phyloP scores from a whole-genome alignment of 441 rosid species.

The Erodium texanum region DNA sequence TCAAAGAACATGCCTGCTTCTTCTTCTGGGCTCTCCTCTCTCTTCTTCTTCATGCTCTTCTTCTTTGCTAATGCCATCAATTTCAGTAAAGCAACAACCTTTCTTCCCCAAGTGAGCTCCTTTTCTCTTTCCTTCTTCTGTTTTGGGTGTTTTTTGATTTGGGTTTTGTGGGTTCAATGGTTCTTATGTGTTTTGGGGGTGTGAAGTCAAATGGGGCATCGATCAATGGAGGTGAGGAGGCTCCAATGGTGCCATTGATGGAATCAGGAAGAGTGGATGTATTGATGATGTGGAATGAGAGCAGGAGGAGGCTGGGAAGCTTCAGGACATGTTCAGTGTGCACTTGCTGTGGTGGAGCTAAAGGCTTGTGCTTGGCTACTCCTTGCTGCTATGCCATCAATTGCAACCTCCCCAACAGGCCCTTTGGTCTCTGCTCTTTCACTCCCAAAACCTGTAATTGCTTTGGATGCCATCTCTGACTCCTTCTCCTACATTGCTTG shows the following conservation, averaged over 20 bases:
- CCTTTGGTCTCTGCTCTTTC: slow-evolving; percentile 92
- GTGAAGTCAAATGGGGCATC: slow-evolving; percentile 42
- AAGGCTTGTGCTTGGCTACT: slow-evolving; percentile 67
- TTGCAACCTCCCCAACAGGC: slow-evolving; percentile 91
- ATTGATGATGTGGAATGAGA: slow-evolving; percentile 67
- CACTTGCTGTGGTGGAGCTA: slow-evolving; percentile 93
- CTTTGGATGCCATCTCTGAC: slow-evolving; percentile 74
- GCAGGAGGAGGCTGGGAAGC: slow-evolving; percentile 69
- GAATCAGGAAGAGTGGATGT: slow-evolving; percentile 36
- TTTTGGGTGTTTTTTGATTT: not conserved
- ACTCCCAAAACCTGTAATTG: slow-evolving; percentile 96
- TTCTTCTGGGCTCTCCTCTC: slow-evolving; percentile 11
- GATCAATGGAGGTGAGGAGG: not conserved
- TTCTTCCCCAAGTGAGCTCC: slow-evolving; percentile 17
- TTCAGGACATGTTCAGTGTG: slow-evolving; percentile 88
- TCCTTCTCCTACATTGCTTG: not conserved
- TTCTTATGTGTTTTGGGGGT: slow-evolving; percentile 19
- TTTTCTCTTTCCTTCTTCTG: slow-evolving; percentile 18
- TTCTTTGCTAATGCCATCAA: slow-evolving; percentile 13
- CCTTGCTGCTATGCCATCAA: slow-evolving; percentile 97
- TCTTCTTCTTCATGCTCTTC: slow-evolving; percentile 4
- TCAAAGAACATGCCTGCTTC: slow-evolving; percentile 4
- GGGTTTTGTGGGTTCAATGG: slow-evolving; percentile 18
- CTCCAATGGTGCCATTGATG: slow-evolving; percentile 45
- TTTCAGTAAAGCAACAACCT: slow-evolving; percentile 10